These are phyloP conservation scores for Metschnikowia lunata DNA, from an alignment of 805 yeast genomes.

Conservation along the genomic window DNA sequence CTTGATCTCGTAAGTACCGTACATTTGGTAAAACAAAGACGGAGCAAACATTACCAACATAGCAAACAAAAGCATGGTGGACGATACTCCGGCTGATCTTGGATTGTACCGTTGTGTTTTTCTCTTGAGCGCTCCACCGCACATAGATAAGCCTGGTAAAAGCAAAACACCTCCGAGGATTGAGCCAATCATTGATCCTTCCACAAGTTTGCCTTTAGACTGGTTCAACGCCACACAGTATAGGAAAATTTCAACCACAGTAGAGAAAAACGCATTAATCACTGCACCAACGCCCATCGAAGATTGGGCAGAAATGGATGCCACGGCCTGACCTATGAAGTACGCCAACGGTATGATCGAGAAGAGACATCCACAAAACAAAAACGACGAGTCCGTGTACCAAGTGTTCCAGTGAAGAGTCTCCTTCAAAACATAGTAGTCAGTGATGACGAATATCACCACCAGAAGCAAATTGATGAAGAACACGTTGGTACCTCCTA, in stretches of 20 bases:
- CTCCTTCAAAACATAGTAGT: conserved; percentile 61
- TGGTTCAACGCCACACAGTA: conserved; percentile 89
- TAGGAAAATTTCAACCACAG: conserved; percentile 87
- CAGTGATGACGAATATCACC: conserved; percentile 78
- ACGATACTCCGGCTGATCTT: conserved; percentile 92
- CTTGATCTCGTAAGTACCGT: conserved; percentile 76
- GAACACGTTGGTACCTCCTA: conserved; percentile 92
- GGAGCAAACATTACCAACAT: conserved; percentile 91
- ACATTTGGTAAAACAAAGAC: conserved; percentile 81
- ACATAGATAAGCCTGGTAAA: conserved; percentile 93
- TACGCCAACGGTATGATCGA: conserved; percentile 93
- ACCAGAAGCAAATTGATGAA: conserved; percentile 78
- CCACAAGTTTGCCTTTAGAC: conserved; percentile 83
- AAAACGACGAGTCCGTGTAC: conserved; percentile 57
- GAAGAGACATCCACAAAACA: conserved; percentile 71
- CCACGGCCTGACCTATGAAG: conserved; percentile 98
- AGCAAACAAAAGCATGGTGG: conserved; percentile 91
- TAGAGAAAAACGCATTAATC: conserved; percentile 94
- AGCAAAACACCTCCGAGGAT: conserved; percentile 87
- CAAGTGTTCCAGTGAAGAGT: conserved; percentile 31
- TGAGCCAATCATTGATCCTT: conserved; percentile 93
- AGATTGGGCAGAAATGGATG: conserved; percentile 95
- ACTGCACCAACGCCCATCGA: conserved; percentile 99
- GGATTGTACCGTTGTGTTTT: conserved; percentile 96
- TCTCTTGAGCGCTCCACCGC: conserved; percentile 90